These are phyloP conservation scores for Ogataea neopini DNA, from an alignment of 805 yeast genomes.

Conservation along the genomic window DNA sequence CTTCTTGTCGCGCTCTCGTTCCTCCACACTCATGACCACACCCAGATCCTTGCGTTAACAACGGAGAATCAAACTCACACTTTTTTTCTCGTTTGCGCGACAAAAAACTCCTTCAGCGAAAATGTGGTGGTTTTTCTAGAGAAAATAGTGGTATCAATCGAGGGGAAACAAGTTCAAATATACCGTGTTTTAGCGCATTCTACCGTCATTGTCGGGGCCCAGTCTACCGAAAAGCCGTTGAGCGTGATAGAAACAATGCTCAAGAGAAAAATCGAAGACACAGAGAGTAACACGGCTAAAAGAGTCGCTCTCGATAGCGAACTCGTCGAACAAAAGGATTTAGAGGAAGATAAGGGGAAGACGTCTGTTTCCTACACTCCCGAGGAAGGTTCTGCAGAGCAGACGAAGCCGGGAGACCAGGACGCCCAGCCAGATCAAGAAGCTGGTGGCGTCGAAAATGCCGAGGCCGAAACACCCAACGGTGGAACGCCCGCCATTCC, in stretches of 20 bases:
- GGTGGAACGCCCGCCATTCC: slow-evolving; percentile 9
- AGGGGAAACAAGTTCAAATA: not conserved
- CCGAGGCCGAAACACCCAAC: not conserved
- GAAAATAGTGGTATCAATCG: not conserved
- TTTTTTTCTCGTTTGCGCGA: not conserved
- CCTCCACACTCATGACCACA: too few relatives aligned
- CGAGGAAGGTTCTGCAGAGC: not conserved
- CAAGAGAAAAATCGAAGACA: slow-evolving; percentile 72
- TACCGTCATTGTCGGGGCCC: not conserved
- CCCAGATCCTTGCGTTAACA: too few relatives aligned
- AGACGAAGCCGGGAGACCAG: not conserved
- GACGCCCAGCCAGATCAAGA: too few relatives aligned
- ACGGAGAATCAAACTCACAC: too few relatives aligned
- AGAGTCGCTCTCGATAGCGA: slow-evolving; percentile 73
- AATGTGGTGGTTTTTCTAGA: not conserved
- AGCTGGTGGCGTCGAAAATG: too few relatives aligned
- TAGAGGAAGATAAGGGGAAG: slow-evolving; percentile 42
- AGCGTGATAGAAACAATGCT: slow-evolving; percentile 33
- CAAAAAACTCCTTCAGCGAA: not conserved
- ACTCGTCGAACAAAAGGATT: slow-evolving; percentile 45
- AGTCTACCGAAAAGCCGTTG: not conserved
- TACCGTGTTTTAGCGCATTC: not conserved
- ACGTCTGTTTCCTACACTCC: slow-evolving; percentile 41
- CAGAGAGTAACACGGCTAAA: slow-evolving; percentile 55
- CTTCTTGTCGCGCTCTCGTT: too few relatives aligned